Base-by-base conservation (phyloP, 106 monocot species). In the Iris macrosiphon region DNA sequence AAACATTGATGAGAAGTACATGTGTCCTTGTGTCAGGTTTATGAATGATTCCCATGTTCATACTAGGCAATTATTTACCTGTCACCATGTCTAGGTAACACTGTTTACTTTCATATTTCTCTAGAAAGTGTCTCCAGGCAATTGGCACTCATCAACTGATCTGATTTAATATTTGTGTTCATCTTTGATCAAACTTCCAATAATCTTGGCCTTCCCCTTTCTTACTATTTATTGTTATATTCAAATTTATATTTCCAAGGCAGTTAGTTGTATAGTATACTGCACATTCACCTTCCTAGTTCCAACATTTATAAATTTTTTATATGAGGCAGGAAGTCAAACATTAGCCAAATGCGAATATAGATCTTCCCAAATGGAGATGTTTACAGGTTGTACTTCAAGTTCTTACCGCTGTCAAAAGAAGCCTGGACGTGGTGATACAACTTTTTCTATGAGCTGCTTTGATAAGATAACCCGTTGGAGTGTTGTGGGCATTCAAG, bases 341-440 rank as follows among this genome's bases (percentile, higher is more conserved):
- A 17, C 14, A 44, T 23, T 31, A 26, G 12, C 34, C 58, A 32
- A 43, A 55, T 2, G 10, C 10, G 14, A 15, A 41, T 52, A 70
- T 57, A 61, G 32, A 24, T 49, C 17, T 12, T 24, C 45, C 9
- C 17, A 45, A 27, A 32, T 26, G 41, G 45, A 28, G 25, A 20
- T 12, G 5, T 38, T n/a, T 21, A n/a, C 5, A 30, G 31, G 22
- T 33, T 27, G 29, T 34, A 37, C 30, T 57, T 32, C 34, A 53
- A 57, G 46, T 66, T 45, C 50, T 31, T 45, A 24, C 33, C 33
- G 49, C 49, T 13, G 82, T 80, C 90, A 87, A 37, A 82, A 67
- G 61, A 96, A 96, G 71, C 96, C 90, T 45, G 96, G 90, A 22
- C 81, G 89, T 28, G 96, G 96, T 57, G 96, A 96, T 35, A 69